A percentile compares a stretch with the other conserved stretches of the same genome.
phyloP scores from a whole-genome alignment of 2,329 filamentous ascomycete genomes.

The Bipolaris sorokiniana region DNA sequence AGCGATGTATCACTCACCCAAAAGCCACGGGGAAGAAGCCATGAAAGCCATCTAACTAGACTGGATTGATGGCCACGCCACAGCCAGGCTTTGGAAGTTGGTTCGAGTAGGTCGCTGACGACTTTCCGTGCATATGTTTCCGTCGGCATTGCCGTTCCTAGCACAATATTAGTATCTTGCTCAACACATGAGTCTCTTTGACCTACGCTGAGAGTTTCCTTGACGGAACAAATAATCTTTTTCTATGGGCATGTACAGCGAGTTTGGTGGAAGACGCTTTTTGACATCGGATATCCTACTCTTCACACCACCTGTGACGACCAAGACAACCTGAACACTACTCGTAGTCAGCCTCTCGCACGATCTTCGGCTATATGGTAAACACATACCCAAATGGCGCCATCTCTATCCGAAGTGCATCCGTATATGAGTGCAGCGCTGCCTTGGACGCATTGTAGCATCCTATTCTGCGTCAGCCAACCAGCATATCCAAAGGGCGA shows the following conservation, averaged over 20 bases:
- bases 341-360: neutral
- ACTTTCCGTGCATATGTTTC: neutral
- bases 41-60: neutral
- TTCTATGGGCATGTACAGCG: neutral
- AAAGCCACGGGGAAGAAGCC: neutral
- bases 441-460: slow-evolving; percentile 1
- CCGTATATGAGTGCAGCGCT: neutral
- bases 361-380: too few species aligned
- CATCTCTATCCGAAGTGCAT: neutral
- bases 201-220: neutral
- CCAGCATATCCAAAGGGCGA: neutral
- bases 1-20: neutral
- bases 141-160: neutral
- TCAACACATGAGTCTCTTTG: too few species aligned
- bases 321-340: neutral
- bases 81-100: neutral
- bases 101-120: neutral
- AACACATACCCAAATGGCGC: neutral
- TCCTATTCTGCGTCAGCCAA: neutral
- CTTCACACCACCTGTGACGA: neutral
- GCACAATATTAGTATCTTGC: neutral
- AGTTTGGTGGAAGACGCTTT: neutral
- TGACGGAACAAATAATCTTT: neutral
- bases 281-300: neutral
- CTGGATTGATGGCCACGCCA: neutral